Evolutionary conservation across 148 eudicot genomes (phyloP).

Genomic region (Persicaria tinctoria): DNA sequence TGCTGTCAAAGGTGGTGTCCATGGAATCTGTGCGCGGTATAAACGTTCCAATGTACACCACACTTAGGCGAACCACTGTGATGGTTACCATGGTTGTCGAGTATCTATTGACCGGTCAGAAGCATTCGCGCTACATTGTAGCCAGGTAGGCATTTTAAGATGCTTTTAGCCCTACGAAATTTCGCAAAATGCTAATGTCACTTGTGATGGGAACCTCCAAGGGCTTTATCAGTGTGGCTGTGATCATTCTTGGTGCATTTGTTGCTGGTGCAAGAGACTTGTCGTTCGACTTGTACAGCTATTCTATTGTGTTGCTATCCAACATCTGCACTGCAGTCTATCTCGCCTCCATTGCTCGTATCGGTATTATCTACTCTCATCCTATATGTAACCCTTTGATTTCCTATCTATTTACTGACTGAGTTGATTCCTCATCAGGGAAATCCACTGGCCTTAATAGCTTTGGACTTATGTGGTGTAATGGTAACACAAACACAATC

Average conservation of each 20-base stretch:
- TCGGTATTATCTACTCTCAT: conserved; percentile 28
- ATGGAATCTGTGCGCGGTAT: conserved; percentile 81
- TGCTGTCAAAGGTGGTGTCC: conserved; percentile 39
- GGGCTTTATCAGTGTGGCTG: conserved; percentile 49
- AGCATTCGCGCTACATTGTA: conserved; percentile 31
- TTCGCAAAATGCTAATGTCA: conserved; percentile 19
- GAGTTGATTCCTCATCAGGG: conserved; percentile 20
- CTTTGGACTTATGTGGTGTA: conserved; percentile 60
- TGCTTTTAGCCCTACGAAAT: not conserved
- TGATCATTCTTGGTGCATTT: conserved; percentile 52
- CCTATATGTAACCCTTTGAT: not conserved
- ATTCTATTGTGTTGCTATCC: conserved; percentile 40
- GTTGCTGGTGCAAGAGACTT: conserved; percentile 55
- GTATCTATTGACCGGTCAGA: conserved; percentile 43
- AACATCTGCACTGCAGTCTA: conserved; percentile 50
- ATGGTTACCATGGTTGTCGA: conserved; percentile 69
- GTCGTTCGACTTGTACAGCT: conserved; percentile 49
- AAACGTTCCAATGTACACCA: conserved; percentile 79
- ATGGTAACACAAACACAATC: conserved; percentile 23
- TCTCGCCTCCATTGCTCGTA: conserved; percentile 52
- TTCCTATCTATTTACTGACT: not conserved
- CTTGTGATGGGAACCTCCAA: conserved; percentile 14
- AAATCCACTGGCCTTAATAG: conserved; percentile 47
- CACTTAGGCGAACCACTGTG: conserved; percentile 66
- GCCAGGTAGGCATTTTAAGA: conserved; percentile 37